Evolutionary conservation across 1,139 yeast species (phyloP).

Genomic region (Pichia sp.): DNA sequence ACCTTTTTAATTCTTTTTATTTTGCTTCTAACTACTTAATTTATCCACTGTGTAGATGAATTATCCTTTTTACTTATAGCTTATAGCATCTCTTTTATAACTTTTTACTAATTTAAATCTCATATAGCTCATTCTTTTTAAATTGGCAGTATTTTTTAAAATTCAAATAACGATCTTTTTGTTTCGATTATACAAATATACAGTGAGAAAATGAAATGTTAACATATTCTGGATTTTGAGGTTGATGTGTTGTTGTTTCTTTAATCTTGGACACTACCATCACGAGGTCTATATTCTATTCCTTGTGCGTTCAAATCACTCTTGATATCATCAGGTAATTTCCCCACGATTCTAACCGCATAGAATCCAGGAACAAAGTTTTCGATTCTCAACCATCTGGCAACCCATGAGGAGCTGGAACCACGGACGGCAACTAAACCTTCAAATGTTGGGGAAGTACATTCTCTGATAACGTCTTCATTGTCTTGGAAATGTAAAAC

Average conservation of each 20-base stretch:
- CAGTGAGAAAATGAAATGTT: no score
- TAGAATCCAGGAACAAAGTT: slow-evolving; percentile 87
- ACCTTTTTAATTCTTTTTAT: no score
- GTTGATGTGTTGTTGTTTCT: no score
- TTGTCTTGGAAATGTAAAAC: slow-evolving; percentile 69
- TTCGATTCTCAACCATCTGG: slow-evolving; percentile 93
- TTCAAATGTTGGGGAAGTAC: slow-evolving; percentile 96
- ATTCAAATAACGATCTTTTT: no score
- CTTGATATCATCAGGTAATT: slow-evolving; percentile 83
- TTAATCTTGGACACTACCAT: slow-evolving; percentile 64
- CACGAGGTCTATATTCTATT: slow-evolving; percentile 89
- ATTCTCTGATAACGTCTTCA: slow-evolving; percentile 82
- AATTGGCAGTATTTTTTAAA: no score
- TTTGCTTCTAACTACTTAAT: no score
- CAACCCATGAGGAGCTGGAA: slow-evolving; percentile 92
- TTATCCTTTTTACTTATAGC: no score
- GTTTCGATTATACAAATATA: no score
- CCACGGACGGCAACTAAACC: slow-evolving; percentile 92
- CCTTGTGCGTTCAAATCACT: slow-evolving; percentile 71
- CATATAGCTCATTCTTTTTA: no score
- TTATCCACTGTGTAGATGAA: no score
- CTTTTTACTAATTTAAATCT: no score
- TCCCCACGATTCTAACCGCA: slow-evolving; percentile 92
- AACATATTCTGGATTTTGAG: neutral
- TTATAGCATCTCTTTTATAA: no score